Conservation (phyloP, 2,329 filamentous ascomycete genomes). For the Diaporthe citriasiana region DNA sequence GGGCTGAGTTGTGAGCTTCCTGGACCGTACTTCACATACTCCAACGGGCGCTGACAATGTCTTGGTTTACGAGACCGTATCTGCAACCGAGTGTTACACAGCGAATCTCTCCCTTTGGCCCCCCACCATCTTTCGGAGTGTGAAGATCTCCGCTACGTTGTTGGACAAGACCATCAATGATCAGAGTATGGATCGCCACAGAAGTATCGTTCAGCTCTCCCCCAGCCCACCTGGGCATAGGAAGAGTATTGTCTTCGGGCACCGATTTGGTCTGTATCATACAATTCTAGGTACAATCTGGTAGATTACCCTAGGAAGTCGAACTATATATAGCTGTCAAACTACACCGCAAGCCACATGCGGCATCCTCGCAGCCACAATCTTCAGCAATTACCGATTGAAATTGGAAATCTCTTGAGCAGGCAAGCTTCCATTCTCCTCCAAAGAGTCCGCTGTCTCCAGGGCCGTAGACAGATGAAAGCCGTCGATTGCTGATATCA, state of each 20-base stretch:
- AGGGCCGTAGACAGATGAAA: neutral
- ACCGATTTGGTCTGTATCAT: neutral
- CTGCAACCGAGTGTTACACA: neutral
- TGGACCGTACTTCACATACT: neutral
- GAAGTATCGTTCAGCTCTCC: neutral
- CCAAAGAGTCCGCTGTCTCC: neutral
- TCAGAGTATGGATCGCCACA: neutral
- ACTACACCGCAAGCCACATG: neutral
- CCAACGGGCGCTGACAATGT: neutral
- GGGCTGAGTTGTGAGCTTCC: neutral
- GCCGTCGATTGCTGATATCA: neutral
- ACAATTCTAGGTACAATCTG: neutral
- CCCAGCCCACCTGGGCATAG: neutral
- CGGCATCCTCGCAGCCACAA: neutral
- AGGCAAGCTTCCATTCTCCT: neutral
- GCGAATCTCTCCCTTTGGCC: neutral
- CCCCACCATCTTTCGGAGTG: neutral
- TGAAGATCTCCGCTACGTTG: neutral
- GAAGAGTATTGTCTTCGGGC: neutral
- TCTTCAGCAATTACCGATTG: neutral
- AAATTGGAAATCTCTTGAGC: neutral
- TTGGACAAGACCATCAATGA: neutral
- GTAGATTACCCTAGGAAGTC: neutral
- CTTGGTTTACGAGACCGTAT: neutral
- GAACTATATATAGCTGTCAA: neutral